Evolutionary conservation across 2,329 filamentous ascomycete genomes (phyloP).

Genomic region (Colletotrichum melonis): DNA sequence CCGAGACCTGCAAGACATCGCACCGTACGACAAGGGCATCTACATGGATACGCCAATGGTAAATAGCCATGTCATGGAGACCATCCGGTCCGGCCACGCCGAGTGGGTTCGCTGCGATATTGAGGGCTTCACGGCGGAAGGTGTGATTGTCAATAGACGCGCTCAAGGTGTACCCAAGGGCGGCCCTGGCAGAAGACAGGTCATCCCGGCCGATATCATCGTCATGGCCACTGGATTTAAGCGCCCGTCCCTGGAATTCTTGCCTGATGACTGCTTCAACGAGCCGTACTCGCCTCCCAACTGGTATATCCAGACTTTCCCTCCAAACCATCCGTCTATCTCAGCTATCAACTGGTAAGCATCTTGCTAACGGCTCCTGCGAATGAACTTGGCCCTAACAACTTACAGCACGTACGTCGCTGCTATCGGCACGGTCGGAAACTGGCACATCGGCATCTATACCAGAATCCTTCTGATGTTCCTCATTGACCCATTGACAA

Average conservation of each 20-base stretch:
- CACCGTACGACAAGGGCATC: slow-evolving; percentile 77
- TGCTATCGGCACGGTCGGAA: slow-evolving; percentile 84
- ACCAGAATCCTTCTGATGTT: slow-evolving; percentile 90
- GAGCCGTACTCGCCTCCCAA: slow-evolving; percentile 83
- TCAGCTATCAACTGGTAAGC: slow-evolving; percentile 77
- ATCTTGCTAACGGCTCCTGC: not conserved
- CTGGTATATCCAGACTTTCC: slow-evolving; percentile 91
- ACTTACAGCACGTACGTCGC: slow-evolving; percentile 78
- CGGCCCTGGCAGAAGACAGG: slow-evolving; percentile 76
- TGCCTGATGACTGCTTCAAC: slow-evolving; percentile 78
- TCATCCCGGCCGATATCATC: slow-evolving; percentile 79
- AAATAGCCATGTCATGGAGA: slow-evolving; percentile 82
- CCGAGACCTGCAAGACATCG: slow-evolving; percentile 79
- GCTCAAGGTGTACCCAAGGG: slow-evolving; percentile 78
- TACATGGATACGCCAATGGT: slow-evolving; percentile 91
- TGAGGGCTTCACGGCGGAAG: slow-evolving; percentile 69
- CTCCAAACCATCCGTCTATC: slow-evolving; percentile 77
- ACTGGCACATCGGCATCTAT: slow-evolving; percentile 92
- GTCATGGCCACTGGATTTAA: slow-evolving; percentile 88
- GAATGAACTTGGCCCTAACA: not conserved
- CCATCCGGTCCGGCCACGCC: slow-evolving; percentile 77
- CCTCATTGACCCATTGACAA: slow-evolving; percentile 79
- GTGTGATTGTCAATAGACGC: slow-evolving; percentile 78
- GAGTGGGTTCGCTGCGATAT: slow-evolving; percentile 88
- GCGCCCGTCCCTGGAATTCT: slow-evolving; percentile 77